phyloP scores from a whole-genome alignment of 2,329 filamentous ascomycete species.

The Fusarium bulbicola region DNA sequence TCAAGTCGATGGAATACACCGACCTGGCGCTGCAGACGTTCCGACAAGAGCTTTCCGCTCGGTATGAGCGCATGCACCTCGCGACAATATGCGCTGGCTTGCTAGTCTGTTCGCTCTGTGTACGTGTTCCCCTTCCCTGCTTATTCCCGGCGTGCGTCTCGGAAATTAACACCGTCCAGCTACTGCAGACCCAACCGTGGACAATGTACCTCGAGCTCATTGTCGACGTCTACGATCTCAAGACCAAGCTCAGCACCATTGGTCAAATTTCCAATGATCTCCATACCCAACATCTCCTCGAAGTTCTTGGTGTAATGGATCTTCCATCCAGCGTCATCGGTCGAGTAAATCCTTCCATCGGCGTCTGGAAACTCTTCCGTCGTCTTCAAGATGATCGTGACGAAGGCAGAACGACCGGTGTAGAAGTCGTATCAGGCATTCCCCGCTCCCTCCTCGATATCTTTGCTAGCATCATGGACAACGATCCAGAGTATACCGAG shows the following conservation, averaged over 20 bases:
- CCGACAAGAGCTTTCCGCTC: conserved; percentile 28
- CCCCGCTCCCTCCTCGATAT: conserved; percentile 36
- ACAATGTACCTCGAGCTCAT: conserved; percentile 39
- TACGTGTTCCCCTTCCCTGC: conserved; percentile 4
- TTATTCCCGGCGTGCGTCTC: not conserved
- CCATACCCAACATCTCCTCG: conserved; percentile 25
- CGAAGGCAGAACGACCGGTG: conserved; percentile 2
- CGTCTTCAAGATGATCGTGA: conserved; percentile 23
- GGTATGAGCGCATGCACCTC: conserved; percentile 30
- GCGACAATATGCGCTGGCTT: conserved; percentile 35
- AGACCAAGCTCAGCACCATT: conserved; percentile 10
- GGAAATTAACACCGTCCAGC: conserved; percentile 2
- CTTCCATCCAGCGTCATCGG: conserved; percentile 32
- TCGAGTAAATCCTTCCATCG: conserved; percentile 18
- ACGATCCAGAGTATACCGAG: conserved; percentile 36
- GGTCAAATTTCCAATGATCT: conserved; percentile 18
- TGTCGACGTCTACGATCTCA: conserved; percentile 31
- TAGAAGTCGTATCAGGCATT: conserved; percentile 35
- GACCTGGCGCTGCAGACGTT: conserved; percentile 36
- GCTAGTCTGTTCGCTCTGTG: conserved; percentile 34
- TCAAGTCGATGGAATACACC: conserved; percentile 37
- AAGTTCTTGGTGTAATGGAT: conserved; percentile 40
- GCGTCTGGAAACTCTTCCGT: conserved; percentile 37
- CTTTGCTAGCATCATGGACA: conserved; percentile 23
- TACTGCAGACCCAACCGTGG: conserved; percentile 36